These are phyloP conservation scores for Tolypocladium inflatum DNA, from an alignment of 2,329 filamentous ascomycete species.

Conservation along the genomic window DNA sequence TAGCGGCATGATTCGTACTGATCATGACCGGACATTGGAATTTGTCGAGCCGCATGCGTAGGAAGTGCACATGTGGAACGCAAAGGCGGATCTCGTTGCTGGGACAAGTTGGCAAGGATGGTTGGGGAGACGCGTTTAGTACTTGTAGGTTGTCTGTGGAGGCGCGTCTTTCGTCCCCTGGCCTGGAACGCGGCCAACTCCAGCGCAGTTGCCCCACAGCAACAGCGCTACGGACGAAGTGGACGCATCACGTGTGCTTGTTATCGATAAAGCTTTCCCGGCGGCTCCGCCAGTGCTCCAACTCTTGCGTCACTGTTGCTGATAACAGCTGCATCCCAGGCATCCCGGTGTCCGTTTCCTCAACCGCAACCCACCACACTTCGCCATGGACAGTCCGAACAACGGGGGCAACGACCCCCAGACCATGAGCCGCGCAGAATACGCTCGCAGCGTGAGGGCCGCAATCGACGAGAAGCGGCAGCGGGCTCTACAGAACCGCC, in stretches of 20 bases:
- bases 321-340: not conserved
- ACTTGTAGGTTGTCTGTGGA: not conserved
- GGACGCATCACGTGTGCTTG: not conserved
- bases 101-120: not conserved
- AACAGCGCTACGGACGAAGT: not conserved
- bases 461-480: slow-evolving; percentile 24
- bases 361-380: not conserved
- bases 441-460: slow-evolving; percentile 13
- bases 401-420: slow-evolving; percentile 16
- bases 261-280: slow-evolving; percentile 1
- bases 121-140: not conserved
- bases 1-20: slow-evolving; percentile 22
- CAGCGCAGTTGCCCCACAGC: not conserved
- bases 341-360: not conserved
- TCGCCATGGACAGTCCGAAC: slow-evolving; percentile 9
- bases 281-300: not conserved
- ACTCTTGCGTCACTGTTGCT: not conserved
- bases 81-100: not conserved
- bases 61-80: not conserved
- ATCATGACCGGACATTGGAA: slow-evolving; percentile 9
- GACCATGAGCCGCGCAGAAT: slow-evolving; percentile 9
- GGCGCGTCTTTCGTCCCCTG: not conserved
- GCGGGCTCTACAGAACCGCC: slow-evolving; percentile 15
- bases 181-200: not conserved
- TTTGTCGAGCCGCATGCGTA: slow-evolving; percentile 5